phyloP scores from a whole-genome alignment of 2,329 filamentous ascomycete genomes.

The Pyrenophora seminiperda region DNA sequence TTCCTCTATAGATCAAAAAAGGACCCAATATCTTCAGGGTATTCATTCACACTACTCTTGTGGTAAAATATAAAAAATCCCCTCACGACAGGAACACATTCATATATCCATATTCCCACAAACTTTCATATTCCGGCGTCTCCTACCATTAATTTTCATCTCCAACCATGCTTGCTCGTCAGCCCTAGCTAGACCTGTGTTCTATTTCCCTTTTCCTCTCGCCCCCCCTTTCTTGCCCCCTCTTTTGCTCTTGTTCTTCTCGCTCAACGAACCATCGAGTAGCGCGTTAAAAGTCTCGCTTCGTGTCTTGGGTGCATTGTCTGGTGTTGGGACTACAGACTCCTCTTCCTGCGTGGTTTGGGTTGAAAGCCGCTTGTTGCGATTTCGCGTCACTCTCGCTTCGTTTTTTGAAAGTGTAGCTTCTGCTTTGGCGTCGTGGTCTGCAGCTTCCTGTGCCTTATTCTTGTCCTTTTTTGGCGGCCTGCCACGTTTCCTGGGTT shows the following conservation, averaged over 20 bases:
- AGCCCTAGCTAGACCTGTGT: too few relatives aligned
- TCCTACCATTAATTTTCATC: too few relatives aligned
- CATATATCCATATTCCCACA: too few relatives aligned
- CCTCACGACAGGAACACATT: too few relatives aligned
- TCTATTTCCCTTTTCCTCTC: background rate
- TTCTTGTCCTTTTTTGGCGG: constrained; percentile 15
- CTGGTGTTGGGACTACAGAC: constrained; percentile 1
- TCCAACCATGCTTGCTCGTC: too few relatives aligned
- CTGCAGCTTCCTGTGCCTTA: background rate
- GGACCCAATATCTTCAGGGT: too few relatives aligned
- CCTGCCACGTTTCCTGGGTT: constrained; percentile 11
- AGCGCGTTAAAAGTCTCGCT: constrained; percentile 34
- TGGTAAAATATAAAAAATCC: too few relatives aligned
- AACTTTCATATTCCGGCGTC: too few relatives aligned
- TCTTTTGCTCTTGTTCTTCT: constrained; percentile 11
- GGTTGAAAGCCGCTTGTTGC: constrained; percentile 12
- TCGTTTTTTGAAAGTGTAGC: constrained; percentile 14
- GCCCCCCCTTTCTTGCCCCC: background rate
- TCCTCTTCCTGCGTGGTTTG: constrained; percentile 2
- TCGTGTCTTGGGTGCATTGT: constrained; percentile 25
- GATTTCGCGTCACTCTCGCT: constrained; percentile 3
- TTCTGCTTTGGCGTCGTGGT: constrained; percentile 2
- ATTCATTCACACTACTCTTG: too few relatives aligned
- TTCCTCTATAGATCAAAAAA: too few relatives aligned
- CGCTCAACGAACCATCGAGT: constrained; percentile 22